Conservation (phyloP, 768 basidiomycete species). For the Crepidotus variabilis region DNA sequence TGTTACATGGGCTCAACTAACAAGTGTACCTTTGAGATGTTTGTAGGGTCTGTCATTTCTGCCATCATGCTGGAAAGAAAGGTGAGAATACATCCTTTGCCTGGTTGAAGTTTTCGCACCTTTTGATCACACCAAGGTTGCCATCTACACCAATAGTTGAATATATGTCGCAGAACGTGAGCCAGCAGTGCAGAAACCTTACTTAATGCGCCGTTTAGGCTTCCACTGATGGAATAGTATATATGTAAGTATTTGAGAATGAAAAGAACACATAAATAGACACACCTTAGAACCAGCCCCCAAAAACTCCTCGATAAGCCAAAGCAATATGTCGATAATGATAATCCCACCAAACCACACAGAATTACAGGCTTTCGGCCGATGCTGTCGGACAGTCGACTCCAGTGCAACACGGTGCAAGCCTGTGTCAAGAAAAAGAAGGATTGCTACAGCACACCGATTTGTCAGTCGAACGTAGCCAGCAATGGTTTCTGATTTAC, state of each 20-base stretch:
- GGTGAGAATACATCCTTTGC: conserved; percentile 1
- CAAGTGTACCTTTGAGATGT: conserved; percentile 49
- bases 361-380: conserved; percentile 78
- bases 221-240: no score
- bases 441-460: conserved; percentile 78
- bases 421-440: conserved; percentile 76
- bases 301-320: conserved; percentile 69
- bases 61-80: conserved; percentile 51
- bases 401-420: conserved; percentile 71
- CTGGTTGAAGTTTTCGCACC: conserved; percentile 18
- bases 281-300: conserved; percentile 56
- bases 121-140: conserved; percentile 68
- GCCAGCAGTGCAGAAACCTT: conserved; percentile 17
- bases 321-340: conserved; percentile 69
- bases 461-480: no score
- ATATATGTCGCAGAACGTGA: background rate
- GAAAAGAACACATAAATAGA: no score
- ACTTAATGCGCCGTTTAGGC: conserved; percentile 72
- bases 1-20: background rate
- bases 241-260: no score
- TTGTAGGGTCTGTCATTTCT: conserved; percentile 70
- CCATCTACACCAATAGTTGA: conserved; percentile 32
- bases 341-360: conserved; percentile 58
- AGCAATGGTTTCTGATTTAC: no score
- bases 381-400: conserved; percentile 63